A percentile compares a stretch with the other conserved stretches of the same genome.
These are phyloP conservation scores for Lentinula edodes DNA, from an alignment of 768 basidiomycete species.

Conservation along the genomic window DNA sequence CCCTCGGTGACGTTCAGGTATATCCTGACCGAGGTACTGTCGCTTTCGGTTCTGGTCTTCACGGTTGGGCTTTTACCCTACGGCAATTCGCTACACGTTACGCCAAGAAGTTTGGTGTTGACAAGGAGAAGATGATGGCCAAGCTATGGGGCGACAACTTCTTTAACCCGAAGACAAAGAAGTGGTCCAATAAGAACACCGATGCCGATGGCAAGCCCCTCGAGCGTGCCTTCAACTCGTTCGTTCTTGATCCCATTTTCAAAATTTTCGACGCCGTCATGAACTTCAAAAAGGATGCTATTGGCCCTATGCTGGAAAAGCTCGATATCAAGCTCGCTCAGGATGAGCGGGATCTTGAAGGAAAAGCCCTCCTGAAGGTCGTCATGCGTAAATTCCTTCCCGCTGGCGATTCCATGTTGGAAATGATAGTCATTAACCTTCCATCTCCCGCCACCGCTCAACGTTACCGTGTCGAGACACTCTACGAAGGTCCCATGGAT, in stretches of 20 bases:
- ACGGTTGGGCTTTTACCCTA: slow-evolving; percentile 99
- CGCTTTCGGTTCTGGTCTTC: slow-evolving; percentile 98
- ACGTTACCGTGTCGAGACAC: slow-evolving; percentile 97
- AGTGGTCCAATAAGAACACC: slow-evolving; percentile 81
- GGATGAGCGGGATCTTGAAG: slow-evolving; percentile 91
- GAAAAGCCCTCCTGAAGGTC: slow-evolving; percentile 93
- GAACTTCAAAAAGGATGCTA: slow-evolving; percentile 97
- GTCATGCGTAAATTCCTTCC: slow-evolving; percentile 99
- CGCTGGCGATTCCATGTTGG: slow-evolving; percentile 95
- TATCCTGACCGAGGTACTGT: slow-evolving; percentile 98
- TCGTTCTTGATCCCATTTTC: slow-evolving; percentile 99
- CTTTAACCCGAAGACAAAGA: slow-evolving; percentile 95
- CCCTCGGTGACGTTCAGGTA: slow-evolving; percentile 97
- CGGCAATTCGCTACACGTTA: slow-evolving; percentile 94
- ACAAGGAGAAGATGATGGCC: slow-evolving; percentile 96
- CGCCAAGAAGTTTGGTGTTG: slow-evolving; percentile 97
- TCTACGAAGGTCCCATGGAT: slow-evolving; percentile 99
- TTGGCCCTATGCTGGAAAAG: slow-evolving; percentile 85
- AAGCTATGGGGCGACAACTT: slow-evolving; percentile 99
- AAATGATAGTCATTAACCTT: slow-evolving; percentile 99
- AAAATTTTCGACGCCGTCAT: slow-evolving; percentile 97
- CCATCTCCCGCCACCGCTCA: slow-evolving; percentile 97
- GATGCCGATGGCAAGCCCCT: slow-evolving; percentile 85
- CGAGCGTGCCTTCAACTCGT: slow-evolving; percentile 97
- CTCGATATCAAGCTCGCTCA: slow-evolving; percentile 85